Evolutionary conservation across 1,284 basidiomycete genomes (phyloP).

Genomic region (Irpex rosettiformis): DNA sequence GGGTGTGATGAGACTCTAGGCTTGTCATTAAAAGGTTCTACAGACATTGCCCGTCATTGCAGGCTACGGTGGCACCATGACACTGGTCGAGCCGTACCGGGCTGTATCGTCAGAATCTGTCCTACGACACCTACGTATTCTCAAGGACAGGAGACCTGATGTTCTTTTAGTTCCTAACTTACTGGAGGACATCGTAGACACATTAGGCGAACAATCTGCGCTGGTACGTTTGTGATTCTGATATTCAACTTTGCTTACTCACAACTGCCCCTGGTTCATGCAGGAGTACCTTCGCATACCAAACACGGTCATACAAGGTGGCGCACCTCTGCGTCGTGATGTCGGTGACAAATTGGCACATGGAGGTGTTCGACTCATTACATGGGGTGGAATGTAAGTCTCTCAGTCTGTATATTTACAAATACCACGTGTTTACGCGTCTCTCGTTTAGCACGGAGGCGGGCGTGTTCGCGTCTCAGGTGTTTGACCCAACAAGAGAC

Average conservation of each 20-base stretch:
- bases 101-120: not conserved
- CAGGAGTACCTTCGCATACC: slow-evolving; percentile 5
- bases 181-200: not conserved
- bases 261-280: not conserved
- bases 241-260: not conserved
- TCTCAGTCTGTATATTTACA: not conserved
- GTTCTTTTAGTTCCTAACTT: not conserved
- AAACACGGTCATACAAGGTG: slow-evolving; percentile 11
- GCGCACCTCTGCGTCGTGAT: slow-evolving; percentile 19
- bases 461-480: not conserved
- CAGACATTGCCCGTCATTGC: not conserved
- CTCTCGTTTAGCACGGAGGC: not conserved
- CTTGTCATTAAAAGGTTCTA: not conserved
- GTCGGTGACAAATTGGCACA: slow-evolving; percentile 16
- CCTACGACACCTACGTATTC: not conserved
- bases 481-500: slow-evolving; percentile 1
- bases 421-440: not conserved
- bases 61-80: not conserved
- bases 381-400: slow-evolving; percentile 17
- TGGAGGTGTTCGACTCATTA: slow-evolving; percentile 15
- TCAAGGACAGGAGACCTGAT: slow-evolving; percentile 12
- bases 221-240: slow-evolving; percentile 8
- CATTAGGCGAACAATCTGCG: slow-evolving; percentile 8
- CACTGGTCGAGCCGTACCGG: not conserved
- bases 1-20: not conserved